Evolutionary conservation across 768 basidiomycete genomes (phyloP), one percentile per base, ranked within the genome.

Genomic region (Termitomyces sp.): DNA sequence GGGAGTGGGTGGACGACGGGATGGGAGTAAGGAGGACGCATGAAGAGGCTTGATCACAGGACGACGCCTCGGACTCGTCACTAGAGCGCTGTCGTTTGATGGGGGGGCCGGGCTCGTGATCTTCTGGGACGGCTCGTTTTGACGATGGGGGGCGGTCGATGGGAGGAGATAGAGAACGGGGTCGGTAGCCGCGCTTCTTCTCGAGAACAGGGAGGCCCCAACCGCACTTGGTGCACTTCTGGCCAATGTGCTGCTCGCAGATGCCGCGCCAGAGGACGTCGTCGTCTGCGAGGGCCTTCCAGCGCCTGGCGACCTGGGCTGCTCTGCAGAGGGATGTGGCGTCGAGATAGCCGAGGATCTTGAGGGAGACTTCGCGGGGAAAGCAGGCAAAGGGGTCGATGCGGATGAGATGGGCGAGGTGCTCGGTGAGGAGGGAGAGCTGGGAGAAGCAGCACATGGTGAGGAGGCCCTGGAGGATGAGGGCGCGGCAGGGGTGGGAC

Each of bases 381-480:
- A 99, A 84, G 65, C 94, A 85, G 50, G 82, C 77, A 74, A 98
- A 94, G 10, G 96, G 97, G 72, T 99, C 97, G 73, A 98, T 88
- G 66, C 97, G 89, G 73, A 97, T 98, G 66, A 98, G 88, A 66
- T 92, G 88, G 38, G 87, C 80, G 62, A 98, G 91, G 57, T 94
- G 90, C 64, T 97, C 93, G 36, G 94, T 90, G 61, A 99, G 88
- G 54, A 98, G 90, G 32, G 97, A 98, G 34, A 99, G 88, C 70
- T 99, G 95, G 51, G 92, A 96, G 79, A 97, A 98, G 76, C 97
- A 98, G 74, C 96, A 98, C 94, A 99, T 98, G 15, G 97, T 98
- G 66, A 99, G 86, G 61, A 99, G 84, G 45, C 97, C 97, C 68
- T 92, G 93, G 53, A 99, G 89, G 71, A 98, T 98, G 71, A 98